Evolutionary conservation across 2,329 filamentous ascomycete genomes (phyloP).

Genomic region (Monosporascus sp.): DNA sequence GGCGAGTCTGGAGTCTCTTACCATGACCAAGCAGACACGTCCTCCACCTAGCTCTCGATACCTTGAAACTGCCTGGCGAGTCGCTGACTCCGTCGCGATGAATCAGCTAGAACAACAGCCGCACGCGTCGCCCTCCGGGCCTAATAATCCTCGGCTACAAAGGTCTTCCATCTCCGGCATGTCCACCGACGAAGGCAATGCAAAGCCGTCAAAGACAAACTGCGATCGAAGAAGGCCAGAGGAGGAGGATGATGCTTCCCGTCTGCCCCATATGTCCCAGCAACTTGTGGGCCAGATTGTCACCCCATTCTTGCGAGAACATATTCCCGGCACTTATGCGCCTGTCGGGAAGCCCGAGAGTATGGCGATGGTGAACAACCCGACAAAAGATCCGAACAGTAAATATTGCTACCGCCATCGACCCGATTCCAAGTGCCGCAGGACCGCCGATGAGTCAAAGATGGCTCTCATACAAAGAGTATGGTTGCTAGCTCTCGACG

Average conservation of each 20-base stretch:
- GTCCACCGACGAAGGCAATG: constrained; percentile 12
- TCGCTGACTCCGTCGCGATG: background rate
- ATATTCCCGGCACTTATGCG: constrained; percentile 86
- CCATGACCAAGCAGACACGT: background rate
- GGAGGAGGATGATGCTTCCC: constrained; percentile 43
- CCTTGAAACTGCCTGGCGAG: background rate
- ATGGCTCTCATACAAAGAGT: constrained; percentile 93
- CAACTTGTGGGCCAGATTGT: constrained; percentile 73
- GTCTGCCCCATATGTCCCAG: constrained; percentile 52
- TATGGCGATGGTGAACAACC: constrained; percentile 31
- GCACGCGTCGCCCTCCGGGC: background rate
- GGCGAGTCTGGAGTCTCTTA: background rate
- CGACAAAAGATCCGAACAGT: constrained; percentile 62
- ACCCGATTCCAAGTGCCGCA: constrained; percentile 87
- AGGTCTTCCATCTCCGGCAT: constrained; percentile 10
- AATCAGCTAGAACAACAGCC: background rate
- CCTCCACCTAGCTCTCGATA: background rate
- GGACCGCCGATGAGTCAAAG: constrained; percentile 88
- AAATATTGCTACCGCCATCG: constrained; percentile 95
- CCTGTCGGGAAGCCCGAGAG: constrained; percentile 60
- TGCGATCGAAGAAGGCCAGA: constrained; percentile 48
- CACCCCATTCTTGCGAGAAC: constrained; percentile 81
- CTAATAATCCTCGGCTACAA: constrained; percentile 8
- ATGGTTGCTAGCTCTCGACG: constrained; percentile 28
- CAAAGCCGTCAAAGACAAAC: constrained; percentile 33